Base-by-base conservation (phyloP, 495 filamentous ascomycete species). In the Zalerion maritima region DNA sequence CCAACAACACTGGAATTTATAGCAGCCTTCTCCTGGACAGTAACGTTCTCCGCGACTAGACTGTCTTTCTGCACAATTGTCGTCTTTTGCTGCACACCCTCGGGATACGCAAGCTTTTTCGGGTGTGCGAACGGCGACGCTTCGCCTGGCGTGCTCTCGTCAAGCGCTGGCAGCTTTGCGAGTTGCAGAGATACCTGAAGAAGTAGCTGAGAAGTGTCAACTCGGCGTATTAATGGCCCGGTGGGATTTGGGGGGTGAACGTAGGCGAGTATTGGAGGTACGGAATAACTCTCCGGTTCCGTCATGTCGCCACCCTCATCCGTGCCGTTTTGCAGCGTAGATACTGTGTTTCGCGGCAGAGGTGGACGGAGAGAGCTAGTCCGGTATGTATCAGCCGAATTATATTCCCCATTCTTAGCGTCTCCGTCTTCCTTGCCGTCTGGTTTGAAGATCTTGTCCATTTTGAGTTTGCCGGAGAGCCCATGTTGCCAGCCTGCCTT, bases 1-100 rank as follows among this genome's bases (percentile, higher is more conserved):
- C 89, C 89, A 19, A 97, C 70, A 18, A 93, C 81, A 31, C 62
- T 74, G 47, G 89, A 81, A 46, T 92, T 93, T 50, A 96, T 78
- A n/a, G 78, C 75, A 17, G 66, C 66, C 43, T 80, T 81, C 36
- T 81, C 73, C 37, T 80, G 78, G 2, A 97, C 71, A 2, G 75
- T 83, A 15, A 87, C 81, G 45, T 92, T 94, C 13, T 79, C 73
- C 2, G 66, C 87, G 15, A 96, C 65, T 1, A 97, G 57, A 42
- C 70, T 78, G 51, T 92, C 85, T 9, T 57, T 50, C 38, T 73
- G 66, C 5, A 76, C 79, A 29, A 97, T 75, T 7, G 76, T 85
- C 21, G 73, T 78, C 17, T 71, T 70, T 18, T 74, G 65, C 15
- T 81, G 75, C 21, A 96, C 70, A 16, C 73, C 72, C 3, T 78